Percentiles rank a stretch among this genome's conserved stretches.
These are phyloP conservation scores for Pichia ethanolica DNA, from an alignment of 805 yeast species.

Conservation along the genomic window DNA sequence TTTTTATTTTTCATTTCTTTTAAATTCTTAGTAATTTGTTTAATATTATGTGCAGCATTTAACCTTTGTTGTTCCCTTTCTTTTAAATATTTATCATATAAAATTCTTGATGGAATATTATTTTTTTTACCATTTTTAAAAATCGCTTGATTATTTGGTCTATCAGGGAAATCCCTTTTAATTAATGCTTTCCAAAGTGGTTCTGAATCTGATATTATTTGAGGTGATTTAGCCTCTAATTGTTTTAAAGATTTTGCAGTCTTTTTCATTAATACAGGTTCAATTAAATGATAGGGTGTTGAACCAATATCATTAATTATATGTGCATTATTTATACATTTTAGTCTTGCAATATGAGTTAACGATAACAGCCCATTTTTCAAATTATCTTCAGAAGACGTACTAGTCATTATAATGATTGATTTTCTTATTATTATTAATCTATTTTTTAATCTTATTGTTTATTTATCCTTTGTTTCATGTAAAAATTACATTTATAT, in stretches of 20 bases:
- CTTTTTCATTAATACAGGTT: conserved; percentile 39
- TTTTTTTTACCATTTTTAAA: conserved; percentile 14
- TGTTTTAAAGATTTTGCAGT: conserved; percentile 35
- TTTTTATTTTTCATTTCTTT: conserved; percentile 34
- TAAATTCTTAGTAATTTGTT: conserved; percentile 34
- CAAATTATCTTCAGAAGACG: neutral
- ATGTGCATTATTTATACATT: conserved; percentile 26
- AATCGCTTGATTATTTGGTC: conserved; percentile 27
- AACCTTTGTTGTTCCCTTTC: conserved; percentile 38
- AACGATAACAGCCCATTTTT: conserved; percentile 20
- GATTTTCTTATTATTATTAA: neutral
- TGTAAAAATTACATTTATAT: too few relatives aligned
- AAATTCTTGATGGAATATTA: conserved; percentile 30
- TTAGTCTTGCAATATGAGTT: conserved; percentile 21
- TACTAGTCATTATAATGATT: neutral
- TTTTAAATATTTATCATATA: conserved; percentile 32
- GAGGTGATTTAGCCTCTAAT: conserved; percentile 38
- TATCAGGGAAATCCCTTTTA: conserved; percentile 39
- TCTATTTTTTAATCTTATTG: neutral
- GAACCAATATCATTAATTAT: conserved; percentile 27
- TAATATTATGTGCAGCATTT: conserved; percentile 38
- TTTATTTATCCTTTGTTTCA: neutral
- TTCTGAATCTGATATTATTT: conserved; percentile 35
- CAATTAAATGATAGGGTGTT: conserved; percentile 38
- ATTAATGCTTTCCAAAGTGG: conserved; percentile 39